Evolutionary conservation across 139 green algal species (phyloP).

Genomic region (Chlorella sp.): DNA sequence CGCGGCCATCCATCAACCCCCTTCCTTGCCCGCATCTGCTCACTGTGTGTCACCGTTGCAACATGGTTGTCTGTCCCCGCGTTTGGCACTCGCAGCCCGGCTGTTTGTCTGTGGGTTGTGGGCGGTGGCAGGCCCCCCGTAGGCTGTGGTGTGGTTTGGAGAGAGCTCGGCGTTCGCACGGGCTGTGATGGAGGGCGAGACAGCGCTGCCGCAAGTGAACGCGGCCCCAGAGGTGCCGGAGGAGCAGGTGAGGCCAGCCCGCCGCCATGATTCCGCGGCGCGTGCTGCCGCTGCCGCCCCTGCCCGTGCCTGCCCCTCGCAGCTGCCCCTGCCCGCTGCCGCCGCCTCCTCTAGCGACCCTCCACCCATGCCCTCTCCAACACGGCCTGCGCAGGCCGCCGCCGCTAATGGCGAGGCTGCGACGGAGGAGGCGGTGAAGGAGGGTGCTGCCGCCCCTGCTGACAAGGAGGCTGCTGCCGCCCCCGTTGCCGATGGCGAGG

Average conservation of each 20-base stretch:
- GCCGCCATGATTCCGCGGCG: not conserved
- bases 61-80: not conserved
- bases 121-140: not conserved
- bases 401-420: not conserved
- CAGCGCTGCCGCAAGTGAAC: not conserved
- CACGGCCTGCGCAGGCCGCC: not conserved
- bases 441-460: not conserved
- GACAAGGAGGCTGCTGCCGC: not conserved
- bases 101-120: not conserved
- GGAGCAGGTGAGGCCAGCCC: not conserved
- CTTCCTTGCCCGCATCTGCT: too few relatives aligned
- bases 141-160: constrained; percentile 1
- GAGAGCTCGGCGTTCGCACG: not conserved
- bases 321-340: not conserved
- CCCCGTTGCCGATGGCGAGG: not conserved
- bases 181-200: constrained; percentile 5
- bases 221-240: not conserved
- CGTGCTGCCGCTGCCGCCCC: not conserved
- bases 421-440: not conserved
- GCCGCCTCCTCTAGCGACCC: not conserved
- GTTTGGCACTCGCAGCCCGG: not conserved
- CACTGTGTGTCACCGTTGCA: too few relatives aligned
- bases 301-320: not conserved
- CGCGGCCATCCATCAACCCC: too few relatives aligned
- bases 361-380: too few relatives aligned